These are phyloP conservation scores for Colletotrichum truncatum DNA, from an alignment of 2,329 filamentous ascomycete genomes.

Conservation along the genomic window DNA sequence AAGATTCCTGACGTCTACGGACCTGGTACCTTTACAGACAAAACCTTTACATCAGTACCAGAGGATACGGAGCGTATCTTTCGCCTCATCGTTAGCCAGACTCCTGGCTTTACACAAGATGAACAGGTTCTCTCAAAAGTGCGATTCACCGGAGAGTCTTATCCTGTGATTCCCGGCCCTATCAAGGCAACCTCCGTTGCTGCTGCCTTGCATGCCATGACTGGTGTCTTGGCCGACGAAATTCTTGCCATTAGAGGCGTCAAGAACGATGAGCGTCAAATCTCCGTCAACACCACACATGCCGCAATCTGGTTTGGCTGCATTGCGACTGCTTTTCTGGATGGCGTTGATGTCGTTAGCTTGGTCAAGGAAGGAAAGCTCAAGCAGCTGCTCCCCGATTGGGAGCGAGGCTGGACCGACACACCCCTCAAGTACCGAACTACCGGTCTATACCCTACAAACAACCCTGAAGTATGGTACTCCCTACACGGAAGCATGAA, in stretches of 20 bases:
- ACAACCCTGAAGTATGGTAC: constrained; percentile 55
- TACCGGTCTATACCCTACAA: constrained; percentile 58
- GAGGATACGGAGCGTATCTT: constrained; percentile 43
- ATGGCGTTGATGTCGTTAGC: constrained; percentile 16
- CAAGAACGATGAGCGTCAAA: constrained; percentile 32
- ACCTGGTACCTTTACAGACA: constrained; percentile 41
- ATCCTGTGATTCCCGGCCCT: constrained; percentile 44
- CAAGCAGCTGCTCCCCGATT: constrained; percentile 14
- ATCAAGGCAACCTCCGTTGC: constrained; percentile 44
- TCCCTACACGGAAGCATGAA: constrained; percentile 60
- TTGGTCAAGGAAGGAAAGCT: constrained; percentile 16
- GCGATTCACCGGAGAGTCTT: constrained; percentile 39
- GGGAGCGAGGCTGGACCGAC: constrained; percentile 24
- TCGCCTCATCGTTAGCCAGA: constrained; percentile 38
- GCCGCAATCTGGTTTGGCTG: constrained; percentile 45
- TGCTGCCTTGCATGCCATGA: constrained; percentile 45
- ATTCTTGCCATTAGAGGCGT: constrained; percentile 43
- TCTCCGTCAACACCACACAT: constrained; percentile 57
- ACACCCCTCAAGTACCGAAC: constrained; percentile 47
- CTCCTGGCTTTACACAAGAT: constrained; percentile 44
- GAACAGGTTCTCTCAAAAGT: constrained; percentile 38
- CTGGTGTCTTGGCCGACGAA: constrained; percentile 45
- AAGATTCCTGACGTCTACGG: constrained; percentile 38
- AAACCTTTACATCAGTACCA: constrained; percentile 37
- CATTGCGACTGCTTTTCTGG: constrained; percentile 15